These are phyloP conservation scores for Aphanomyces invadans DNA, from an alignment of 352 stramenopile genomes.

Conservation along the genomic window DNA sequence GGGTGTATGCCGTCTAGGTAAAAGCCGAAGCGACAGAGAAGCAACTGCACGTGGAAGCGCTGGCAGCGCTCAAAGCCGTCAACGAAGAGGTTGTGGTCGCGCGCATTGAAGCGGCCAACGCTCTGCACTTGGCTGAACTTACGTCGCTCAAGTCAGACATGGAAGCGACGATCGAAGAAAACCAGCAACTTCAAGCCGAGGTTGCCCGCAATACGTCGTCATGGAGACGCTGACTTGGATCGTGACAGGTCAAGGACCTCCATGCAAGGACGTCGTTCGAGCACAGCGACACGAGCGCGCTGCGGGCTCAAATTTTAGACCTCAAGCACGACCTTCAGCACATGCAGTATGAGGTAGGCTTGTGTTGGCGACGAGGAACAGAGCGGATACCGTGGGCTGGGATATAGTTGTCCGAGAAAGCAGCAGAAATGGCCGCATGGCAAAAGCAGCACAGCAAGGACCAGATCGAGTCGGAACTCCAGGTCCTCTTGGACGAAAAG, in stretches of 20 bases:
- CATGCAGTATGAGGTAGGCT: conserved; percentile 22
- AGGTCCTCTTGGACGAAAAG: background rate
- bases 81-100: conserved; percentile 18
- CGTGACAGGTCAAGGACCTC: conserved; percentile 1
- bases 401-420: conserved; percentile 19
- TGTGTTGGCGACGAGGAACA: background rate
- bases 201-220: background rate
- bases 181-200: conserved; percentile 14
- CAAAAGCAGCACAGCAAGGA: background rate
- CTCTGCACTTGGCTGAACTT: background rate
- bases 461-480: background rate
- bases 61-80: conserved; percentile 1
- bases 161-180: background rate
- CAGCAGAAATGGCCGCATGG: conserved; percentile 5
- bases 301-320: conserved; percentile 13
- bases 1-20: background rate
- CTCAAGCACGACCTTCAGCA: conserved; percentile 17
- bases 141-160: conserved; percentile 7
- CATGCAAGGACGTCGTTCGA: background rate
- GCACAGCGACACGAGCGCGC: background rate
- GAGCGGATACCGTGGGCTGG: no score
- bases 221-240: no score
- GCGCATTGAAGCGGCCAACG: conserved; percentile 7
- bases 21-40: background rate
- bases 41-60: background rate